Evolutionary conservation across 1,139 yeast species (phyloP).

Genomic region (Trichomonascaceae sp.): DNA sequence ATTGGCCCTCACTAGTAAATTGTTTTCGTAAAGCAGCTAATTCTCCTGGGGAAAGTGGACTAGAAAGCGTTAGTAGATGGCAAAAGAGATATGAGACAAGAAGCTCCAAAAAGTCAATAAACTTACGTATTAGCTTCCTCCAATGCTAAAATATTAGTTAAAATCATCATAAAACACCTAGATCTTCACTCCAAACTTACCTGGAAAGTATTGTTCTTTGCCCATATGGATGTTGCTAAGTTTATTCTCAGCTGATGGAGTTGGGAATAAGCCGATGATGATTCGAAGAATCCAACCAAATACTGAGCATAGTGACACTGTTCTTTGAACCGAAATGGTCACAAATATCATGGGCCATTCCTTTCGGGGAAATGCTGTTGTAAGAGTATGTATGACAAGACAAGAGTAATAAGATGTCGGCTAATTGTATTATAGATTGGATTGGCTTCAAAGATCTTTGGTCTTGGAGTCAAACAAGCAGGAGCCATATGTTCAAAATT

Average conservation of each 20-base stretch:
- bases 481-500: conserved; percentile 75
- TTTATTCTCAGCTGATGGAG: neutral
- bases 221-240: conserved; percentile 1
- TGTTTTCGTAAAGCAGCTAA: conserved; percentile 70
- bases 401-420: neutral
- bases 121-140: conserved; percentile 32
- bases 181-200: neutral
- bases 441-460: conserved; percentile 74
- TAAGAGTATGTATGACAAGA: conserved; percentile 24
- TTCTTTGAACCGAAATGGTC: conserved; percentile 25
- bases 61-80: conserved; percentile 23
- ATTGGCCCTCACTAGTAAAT: conserved; percentile 73
- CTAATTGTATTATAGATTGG: conserved; percentile 47
- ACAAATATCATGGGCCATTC: conserved; percentile 37
- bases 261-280: neutral
- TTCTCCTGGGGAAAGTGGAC: conserved; percentile 70
- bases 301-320: no score
- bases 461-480: conserved; percentile 75
- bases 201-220: conserved; percentile 7
- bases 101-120: no score
- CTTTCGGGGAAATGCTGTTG: conserved; percentile 36
- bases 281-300: no score
- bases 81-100: neutral
- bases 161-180: neutral
- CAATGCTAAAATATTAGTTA: conserved; percentile 22